Conservation (phyloP, 495 filamentous ascomycete genomes). For the Choiromyces venosus region DNA sequence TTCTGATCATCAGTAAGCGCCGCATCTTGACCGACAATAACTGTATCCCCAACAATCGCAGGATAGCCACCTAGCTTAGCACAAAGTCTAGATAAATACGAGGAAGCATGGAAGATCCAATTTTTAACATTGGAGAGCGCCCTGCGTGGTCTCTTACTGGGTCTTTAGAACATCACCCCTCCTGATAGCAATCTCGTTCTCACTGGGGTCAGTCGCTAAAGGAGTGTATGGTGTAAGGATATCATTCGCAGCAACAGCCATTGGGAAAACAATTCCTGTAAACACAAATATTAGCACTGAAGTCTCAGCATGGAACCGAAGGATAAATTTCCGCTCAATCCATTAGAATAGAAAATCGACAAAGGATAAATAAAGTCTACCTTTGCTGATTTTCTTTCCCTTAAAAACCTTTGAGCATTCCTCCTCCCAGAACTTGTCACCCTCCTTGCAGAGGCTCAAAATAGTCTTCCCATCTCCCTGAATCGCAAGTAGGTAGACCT, state of each 20-base stretch:
- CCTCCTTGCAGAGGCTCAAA: constrained; percentile 84
- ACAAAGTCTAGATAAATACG: constrained; percentile 54
- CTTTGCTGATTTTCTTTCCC: constrained; percentile 82
- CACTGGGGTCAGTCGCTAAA: constrained; percentile 72
- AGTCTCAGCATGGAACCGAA: constrained; percentile 7
- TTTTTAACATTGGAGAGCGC: too few species aligned
- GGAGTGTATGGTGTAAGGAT: constrained; percentile 97
- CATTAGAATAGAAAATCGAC: too few species aligned
- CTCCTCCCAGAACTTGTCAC: constrained; percentile 89
- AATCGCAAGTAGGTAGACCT: constrained; percentile 70
- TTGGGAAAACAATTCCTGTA: constrained; percentile 80
- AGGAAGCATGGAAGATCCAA: background rate
- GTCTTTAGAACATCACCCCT: constrained; percentile 84
- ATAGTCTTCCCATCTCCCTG: constrained; percentile 80
- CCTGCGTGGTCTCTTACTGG: constrained; percentile 54
- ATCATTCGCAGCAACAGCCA: constrained; percentile 86
- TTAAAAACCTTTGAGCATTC: constrained; percentile 94
- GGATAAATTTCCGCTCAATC: too few species aligned
- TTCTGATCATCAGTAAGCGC: constrained; percentile 63
- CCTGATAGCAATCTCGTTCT: constrained; percentile 72
- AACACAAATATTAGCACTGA: too few species aligned
- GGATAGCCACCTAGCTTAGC: constrained; percentile 97
- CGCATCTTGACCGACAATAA: constrained; percentile 57
- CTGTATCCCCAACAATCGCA: constrained; percentile 89
- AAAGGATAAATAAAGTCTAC: constrained; percentile 52